Conservation (phyloP, 768 basidiomycete genomes). For the Lentinula sp. region DNA sequence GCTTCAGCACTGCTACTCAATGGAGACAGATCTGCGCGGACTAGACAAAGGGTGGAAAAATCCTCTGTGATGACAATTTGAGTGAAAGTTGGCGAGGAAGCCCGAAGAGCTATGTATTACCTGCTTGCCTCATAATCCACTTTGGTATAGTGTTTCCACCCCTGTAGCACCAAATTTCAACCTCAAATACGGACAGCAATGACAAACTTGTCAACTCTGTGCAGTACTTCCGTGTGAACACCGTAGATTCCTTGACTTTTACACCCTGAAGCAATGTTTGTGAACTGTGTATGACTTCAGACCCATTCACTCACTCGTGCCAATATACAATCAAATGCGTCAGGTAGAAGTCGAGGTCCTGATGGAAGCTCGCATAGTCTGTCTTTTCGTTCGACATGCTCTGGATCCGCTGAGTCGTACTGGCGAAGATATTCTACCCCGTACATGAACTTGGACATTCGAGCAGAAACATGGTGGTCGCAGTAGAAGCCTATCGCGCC, state of each 20-base stretch:
- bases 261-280: conserved; percentile 39
- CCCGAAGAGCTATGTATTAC: conserved; percentile 22
- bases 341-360: conserved; percentile 71
- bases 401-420: conserved; percentile 56
- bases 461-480: conserved; percentile 78
- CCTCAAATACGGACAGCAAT: conserved; percentile 75
- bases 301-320: conserved; percentile 42
- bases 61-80: conserved; percentile 34
- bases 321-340: conserved; percentile 80
- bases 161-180: conserved; percentile 80
- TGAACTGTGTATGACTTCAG: background rate
- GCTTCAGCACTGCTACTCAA: conserved; percentile 66
- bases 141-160: conserved; percentile 66
- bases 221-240: conserved; percentile 78
- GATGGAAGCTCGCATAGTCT: conserved; percentile 71
- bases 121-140: conserved; percentile 65
- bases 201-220: conserved; percentile 74
- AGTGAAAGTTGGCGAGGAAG: background rate
- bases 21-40: conserved; percentile 72
- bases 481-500: conserved; percentile 82
- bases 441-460: conserved; percentile 78
- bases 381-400: conserved; percentile 58
- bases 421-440: conserved; percentile 76
- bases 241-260: conserved; percentile 76
- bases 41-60: conserved; percentile 74